These are phyloP conservation scores for Oryza glaberrima DNA, from an alignment of 176 grass and related monocot genomes.

Conservation along the genomic window DNA sequence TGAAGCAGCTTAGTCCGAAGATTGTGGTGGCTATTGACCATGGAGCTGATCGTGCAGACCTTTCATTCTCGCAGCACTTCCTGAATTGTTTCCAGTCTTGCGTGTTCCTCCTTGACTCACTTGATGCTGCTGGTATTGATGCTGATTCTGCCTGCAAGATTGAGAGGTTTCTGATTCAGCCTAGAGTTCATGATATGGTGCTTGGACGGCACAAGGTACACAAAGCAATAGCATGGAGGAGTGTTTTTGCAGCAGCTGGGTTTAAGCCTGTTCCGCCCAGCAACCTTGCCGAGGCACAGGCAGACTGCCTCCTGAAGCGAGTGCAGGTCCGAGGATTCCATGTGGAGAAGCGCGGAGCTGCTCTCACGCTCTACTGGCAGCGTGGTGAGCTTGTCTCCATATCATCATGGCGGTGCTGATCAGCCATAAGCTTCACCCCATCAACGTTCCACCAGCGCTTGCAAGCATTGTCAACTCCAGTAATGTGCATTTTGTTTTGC, in stretches of 20 bases:
- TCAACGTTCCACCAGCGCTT: neutral
- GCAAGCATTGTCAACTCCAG: conserved; percentile 45
- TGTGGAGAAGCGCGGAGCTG: conserved; percentile 69
- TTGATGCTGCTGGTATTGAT: conserved; percentile 72
- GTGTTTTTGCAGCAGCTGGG: conserved; percentile 63
- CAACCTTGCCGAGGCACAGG: conserved; percentile 74
- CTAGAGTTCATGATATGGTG: conserved; percentile 65
- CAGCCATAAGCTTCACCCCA: neutral
- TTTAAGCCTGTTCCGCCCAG: conserved; percentile 63
- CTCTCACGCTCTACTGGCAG: conserved; percentile 78
- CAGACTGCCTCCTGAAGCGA: conserved; percentile 78
- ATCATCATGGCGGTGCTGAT: conserved; percentile 83
- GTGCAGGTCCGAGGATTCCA: conserved; percentile 87
- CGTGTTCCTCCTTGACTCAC: conserved; percentile 79
- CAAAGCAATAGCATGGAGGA: conserved; percentile 65
- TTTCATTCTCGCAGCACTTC: conserved; percentile 76
- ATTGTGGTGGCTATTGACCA: conserved; percentile 78
- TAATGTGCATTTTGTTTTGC: conserved; percentile 55
- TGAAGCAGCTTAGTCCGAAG: conserved; percentile 81
- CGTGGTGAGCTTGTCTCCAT: conserved; percentile 68
- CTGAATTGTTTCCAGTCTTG: conserved; percentile 79
- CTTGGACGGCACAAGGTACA: conserved; percentile 55
- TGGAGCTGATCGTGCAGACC: conserved; percentile 71
- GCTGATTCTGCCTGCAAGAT: conserved; percentile 68
- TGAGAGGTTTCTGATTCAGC: conserved; percentile 77